These are phyloP conservation scores for Verruconis gallopava DNA, from an alignment of 2,329 filamentous ascomycete genomes.

Conservation along the genomic window DNA sequence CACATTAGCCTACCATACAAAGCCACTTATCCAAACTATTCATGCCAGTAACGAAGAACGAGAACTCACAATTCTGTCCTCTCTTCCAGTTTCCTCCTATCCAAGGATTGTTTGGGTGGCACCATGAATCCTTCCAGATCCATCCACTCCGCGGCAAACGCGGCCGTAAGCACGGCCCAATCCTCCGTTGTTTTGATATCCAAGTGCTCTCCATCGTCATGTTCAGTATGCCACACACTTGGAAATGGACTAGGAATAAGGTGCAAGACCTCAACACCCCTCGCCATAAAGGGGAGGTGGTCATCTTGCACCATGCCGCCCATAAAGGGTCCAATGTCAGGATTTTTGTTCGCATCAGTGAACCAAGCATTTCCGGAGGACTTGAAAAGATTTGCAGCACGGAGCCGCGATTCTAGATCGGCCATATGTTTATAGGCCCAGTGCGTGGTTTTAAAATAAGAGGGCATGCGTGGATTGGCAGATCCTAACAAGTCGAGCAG, in stretches of 20 bases:
- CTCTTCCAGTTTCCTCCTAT: not conserved
- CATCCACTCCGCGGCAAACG: slow-evolving; percentile 86
- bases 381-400: slow-evolving; percentile 52
- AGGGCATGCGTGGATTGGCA: slow-evolving; percentile 56
- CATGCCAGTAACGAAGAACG: not conserved
- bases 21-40: too few relatives aligned
- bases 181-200: slow-evolving; percentile 70
- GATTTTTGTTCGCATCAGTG: slow-evolving; percentile 44
- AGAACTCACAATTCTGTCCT: slow-evolving; percentile 9
- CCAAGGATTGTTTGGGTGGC: not conserved
- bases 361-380: slow-evolving; percentile 49
- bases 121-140: slow-evolving; percentile 52
- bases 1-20: not conserved
- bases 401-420: slow-evolving; percentile 58
- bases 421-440: slow-evolving; percentile 82
- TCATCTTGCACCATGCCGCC: slow-evolving; percentile 61
- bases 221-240: slow-evolving; percentile 69
- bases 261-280: slow-evolving; percentile 81
- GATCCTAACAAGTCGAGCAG: slow-evolving; percentile 81
- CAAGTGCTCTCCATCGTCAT: slow-evolving; percentile 74
- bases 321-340: slow-evolving; percentile 36
- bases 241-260: slow-evolving; percentile 80
- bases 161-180: slow-evolving; percentile 74
- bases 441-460: slow-evolving; percentile 80
- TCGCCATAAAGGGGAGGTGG: slow-evolving; percentile 76